Evolutionary conservation across 495 filamentous ascomycete species (phyloP), one percentile per base, ranked within the genome.

Genomic region (Penicillium longicatenatum): DNA sequence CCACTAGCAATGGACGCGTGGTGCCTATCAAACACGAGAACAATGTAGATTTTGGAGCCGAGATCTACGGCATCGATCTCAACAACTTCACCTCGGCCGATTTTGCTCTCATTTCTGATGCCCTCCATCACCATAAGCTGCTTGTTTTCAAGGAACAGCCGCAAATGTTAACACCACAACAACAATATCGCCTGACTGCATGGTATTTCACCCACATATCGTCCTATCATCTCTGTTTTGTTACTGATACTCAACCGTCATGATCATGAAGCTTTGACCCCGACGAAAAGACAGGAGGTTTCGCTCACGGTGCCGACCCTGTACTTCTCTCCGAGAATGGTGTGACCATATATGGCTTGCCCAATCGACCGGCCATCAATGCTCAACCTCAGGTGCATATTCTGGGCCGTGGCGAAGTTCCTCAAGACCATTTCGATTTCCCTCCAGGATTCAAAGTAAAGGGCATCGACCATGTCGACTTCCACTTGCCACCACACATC

Each of bases 81-180:
- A 69, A 71, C 60, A 51, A 58, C 20, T 60, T 71, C 37, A 71
- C 59, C 12, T 59, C 59, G 29, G 62, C 63, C 10, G 68, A 71
- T 26, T 71, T 71, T 48, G 54, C 64, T 7, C 50, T 66, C 26
- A 71, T 67, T 22, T 61, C 59, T 16, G 58, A 55, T 35, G 67
- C 67, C 20, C 61, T 72, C 16, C 62, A 72, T 50, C 57, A 29
- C 14, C 58, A 72, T 44, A 72, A 70, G 55, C 49, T 72, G 16
- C 60, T 72, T 30, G 60, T 72, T 10, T 72, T 72, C 54, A 72
- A 72, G 51, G 62, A 64, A 42, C 69, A 72, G 55, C 67, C 69
- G 1, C 22, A 61, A 26, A 71, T 71, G 68, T 57, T 71, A 11
- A 54, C 29, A n/a, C 66, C 68, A 6, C 54, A 69, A 55, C 66